These are phyloP conservation scores for Ophiostoma sp. DNA, from an alignment of 2,329 filamentous ascomycete species.

Conservation along the genomic window DNA sequence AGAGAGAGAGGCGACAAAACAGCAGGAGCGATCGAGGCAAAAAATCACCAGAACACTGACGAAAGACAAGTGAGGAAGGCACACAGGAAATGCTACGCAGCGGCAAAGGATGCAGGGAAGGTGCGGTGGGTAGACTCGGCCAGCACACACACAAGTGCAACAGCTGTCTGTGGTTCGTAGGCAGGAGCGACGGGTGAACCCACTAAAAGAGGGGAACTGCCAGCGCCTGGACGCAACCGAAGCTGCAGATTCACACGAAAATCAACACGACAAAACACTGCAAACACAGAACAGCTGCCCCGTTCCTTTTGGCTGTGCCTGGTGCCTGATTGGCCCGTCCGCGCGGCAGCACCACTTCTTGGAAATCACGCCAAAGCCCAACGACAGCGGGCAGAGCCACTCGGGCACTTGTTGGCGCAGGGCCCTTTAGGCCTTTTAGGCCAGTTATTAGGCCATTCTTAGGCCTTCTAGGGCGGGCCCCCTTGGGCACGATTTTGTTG, in stretches of 20 bases:
- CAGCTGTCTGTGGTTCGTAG: background rate
- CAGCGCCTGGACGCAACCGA: background rate
- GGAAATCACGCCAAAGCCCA: constrained; percentile 9
- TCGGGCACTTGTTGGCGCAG: constrained; percentile 10
- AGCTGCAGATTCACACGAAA: constrained; percentile 3
- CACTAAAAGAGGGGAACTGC: constrained; percentile 19
- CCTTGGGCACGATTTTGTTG: constrained; percentile 7
- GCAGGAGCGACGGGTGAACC: constrained; percentile 12
- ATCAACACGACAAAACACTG: background rate
- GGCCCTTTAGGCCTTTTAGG: background rate
- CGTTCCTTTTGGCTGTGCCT: background rate
- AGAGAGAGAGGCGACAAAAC: background rate
- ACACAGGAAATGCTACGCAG: background rate
- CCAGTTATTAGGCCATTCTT: background rate
- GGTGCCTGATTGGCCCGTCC: constrained; percentile 10
- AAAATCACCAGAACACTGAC: background rate
- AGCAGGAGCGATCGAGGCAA: constrained; percentile 9
- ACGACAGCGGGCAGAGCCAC: constrained; percentile 20
- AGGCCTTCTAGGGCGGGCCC: background rate
- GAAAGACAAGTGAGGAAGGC: constrained; percentile 8
- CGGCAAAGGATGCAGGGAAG: constrained; percentile 18
- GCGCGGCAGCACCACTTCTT: background rate
- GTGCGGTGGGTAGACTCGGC: background rate
- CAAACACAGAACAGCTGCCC: background rate
- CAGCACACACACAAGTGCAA: constrained; percentile 15